phyloP scores from a whole-genome alignment of 2,329 filamentous ascomycete species.

The Verticillium zaregamsianum region DNA sequence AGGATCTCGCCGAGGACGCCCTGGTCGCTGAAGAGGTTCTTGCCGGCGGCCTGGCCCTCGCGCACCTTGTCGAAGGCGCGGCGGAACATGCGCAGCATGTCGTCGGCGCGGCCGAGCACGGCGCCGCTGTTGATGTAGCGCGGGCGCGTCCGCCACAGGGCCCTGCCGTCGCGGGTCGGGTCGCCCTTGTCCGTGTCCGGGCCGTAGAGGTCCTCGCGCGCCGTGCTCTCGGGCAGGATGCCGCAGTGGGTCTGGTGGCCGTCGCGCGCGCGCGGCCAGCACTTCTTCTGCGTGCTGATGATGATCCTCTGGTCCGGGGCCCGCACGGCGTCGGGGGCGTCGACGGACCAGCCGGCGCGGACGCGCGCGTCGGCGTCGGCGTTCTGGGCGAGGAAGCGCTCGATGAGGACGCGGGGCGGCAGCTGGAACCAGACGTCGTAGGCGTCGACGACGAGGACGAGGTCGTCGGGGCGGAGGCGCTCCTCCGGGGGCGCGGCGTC shows the following conservation, averaged over 20 bases:
- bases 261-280: conserved; percentile 12
- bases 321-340: conserved; percentile 1
- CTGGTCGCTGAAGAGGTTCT: conserved; percentile 22
- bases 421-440: conserved; percentile 36
- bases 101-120: conserved; percentile 23
- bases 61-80: conserved; percentile 18
- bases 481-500: conserved; percentile 6
- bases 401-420: conserved; percentile 28
- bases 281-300: conserved; percentile 18
- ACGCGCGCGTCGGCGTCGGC: conserved; percentile 25
- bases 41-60: conserved; percentile 8
- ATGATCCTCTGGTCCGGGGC: conserved; percentile 22
- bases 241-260: conserved; percentile 19
- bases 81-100: conserved; percentile 19
- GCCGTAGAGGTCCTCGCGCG: conserved; percentile 18
- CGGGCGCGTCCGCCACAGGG: conserved; percentile 17
- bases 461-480: conserved; percentile 18
- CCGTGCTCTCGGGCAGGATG: conserved; percentile 16
- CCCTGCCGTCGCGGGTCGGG: not conserved
- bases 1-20: conserved; percentile 26
- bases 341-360: conserved; percentile 17
- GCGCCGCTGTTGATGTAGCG: conserved; percentile 26
- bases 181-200: conserved; percentile 13
- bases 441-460: conserved; percentile 30
- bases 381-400: conserved; percentile 29